A percentile compares a stretch with the other conserved stretches of the same genome.
Evolutionary conservation across 306 rosid species (phyloP).

Genomic region (Cyamopsis tetragonoloba): DNA sequence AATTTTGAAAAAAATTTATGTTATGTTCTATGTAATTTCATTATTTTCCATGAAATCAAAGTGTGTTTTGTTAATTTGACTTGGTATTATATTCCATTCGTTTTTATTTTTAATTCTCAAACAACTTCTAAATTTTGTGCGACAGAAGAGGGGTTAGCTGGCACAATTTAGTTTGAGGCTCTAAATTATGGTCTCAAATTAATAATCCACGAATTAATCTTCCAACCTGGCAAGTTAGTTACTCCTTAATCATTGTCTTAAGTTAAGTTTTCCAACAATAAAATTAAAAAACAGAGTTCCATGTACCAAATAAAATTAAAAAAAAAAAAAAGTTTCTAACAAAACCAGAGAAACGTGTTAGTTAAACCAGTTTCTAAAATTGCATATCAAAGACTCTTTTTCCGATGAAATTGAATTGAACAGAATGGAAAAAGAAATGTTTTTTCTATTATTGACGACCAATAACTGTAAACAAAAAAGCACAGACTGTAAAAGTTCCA

Average conservation of each 20-base stretch:
- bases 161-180: constrained; percentile 15
- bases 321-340: too few species aligned
- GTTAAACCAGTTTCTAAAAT: background rate
- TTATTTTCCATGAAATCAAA: too few species aligned
- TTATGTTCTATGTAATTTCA: too few species aligned
- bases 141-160: background rate
- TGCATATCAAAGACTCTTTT: background rate
- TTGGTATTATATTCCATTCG: too few species aligned
- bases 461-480: constrained; percentile 11
- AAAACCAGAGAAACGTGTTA: background rate
- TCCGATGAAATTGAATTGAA: background rate
- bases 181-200: background rate
- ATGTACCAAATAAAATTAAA: too few species aligned
- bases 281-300: background rate
- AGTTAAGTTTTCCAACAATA: constrained; percentile 13
- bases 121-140: too few species aligned
- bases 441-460: constrained; percentile 30
- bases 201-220: background rate
- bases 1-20: too few species aligned
- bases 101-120: too few species aligned
- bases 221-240: constrained; percentile 3
- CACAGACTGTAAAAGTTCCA: constrained; percentile 15
- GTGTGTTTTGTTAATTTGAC: too few species aligned
- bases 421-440: background rate
- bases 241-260: background rate